Percentiles rank a stretch among this genome's conserved stretches.
Evolutionary conservation across 2,329 filamentous ascomycete genomes (phyloP).

Genomic region (Aspergillus sp.): DNA sequence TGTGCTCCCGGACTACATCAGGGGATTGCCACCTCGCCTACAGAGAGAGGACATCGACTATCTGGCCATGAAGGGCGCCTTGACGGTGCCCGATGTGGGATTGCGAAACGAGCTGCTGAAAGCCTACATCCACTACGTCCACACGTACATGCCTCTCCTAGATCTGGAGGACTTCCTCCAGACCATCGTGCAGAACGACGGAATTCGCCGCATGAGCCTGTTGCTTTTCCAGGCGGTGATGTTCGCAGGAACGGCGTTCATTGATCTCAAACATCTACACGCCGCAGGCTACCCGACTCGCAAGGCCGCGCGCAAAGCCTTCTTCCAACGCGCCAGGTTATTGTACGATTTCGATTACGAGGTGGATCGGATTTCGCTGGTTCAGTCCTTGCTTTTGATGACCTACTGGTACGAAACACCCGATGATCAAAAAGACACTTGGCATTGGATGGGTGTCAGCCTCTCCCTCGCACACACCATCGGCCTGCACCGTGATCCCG

Average conservation of each 20-base stretch:
- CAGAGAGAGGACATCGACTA: conserved; percentile 80
- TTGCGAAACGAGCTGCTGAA: conserved; percentile 80
- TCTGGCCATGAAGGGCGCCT: conserved; percentile 77
- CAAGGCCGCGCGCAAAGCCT: conserved; percentile 80
- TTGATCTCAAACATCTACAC: conserved; percentile 74
- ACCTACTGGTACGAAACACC: conserved; percentile 98
- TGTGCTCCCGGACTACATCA: conserved; percentile 68
- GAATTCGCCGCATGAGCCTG: conserved; percentile 71
- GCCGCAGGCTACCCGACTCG: conserved; percentile 75
- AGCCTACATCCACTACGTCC: conserved; percentile 83
- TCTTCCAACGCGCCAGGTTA: conserved; percentile 85
- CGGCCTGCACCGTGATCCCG: conserved; percentile 83
- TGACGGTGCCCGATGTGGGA: conserved; percentile 68
- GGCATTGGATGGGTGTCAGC: conserved; percentile 98
- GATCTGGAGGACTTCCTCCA: conserved; percentile 62
- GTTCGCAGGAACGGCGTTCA: conserved; percentile 87
- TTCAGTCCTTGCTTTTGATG: conserved; percentile 86
- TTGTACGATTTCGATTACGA: conserved; percentile 97
- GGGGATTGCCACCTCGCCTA: conserved; percentile 74
- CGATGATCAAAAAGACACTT: conserved; percentile 95
- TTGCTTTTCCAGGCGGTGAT: conserved; percentile 91
- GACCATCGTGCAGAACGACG: conserved; percentile 64
- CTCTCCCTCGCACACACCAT: conserved; percentile 92
- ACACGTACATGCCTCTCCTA: conserved; percentile 90
- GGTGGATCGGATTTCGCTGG: conserved; percentile 80